Conservation (phyloP, 352 stramenopile genomes). For the Globisporangium parvum region DNA sequence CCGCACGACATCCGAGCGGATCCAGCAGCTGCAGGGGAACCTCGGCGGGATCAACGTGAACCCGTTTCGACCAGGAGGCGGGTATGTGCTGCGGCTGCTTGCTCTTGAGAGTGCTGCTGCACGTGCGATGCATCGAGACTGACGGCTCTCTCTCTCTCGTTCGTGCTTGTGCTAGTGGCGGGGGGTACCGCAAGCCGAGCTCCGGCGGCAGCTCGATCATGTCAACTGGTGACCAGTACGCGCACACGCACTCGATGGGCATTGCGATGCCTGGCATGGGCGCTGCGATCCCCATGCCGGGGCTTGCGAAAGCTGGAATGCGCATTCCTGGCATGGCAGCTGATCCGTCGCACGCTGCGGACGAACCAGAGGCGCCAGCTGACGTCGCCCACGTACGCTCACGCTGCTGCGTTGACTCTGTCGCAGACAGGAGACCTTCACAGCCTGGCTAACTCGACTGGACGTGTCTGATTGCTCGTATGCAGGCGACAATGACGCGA, state of each 20-base stretch:
- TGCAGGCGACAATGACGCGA: conserved; percentile 68
- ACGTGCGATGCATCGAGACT: neutral
- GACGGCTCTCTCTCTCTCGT: neutral
- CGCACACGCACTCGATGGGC: conserved; percentile 55
- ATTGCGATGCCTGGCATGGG: conserved; percentile 80
- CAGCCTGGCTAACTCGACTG: neutral
- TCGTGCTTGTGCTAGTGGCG: conserved; percentile 13
- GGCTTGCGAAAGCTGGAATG: conserved; percentile 59
- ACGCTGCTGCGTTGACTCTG: neutral
- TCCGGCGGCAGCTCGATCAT: conserved; percentile 58
- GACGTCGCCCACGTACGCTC: conserved; percentile 62
- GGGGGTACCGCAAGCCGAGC: conserved; percentile 36
- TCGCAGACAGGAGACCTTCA: neutral
- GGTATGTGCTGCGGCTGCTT: conserved; percentile 12
- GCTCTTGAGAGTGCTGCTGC: neutral
- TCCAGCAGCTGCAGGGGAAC: conserved; percentile 74
- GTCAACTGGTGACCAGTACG: conserved; percentile 80
- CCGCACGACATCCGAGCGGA: conserved; percentile 42
- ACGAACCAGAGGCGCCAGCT: conserved; percentile 21
- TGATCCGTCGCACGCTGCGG: conserved; percentile 16
- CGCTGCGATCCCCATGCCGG: conserved; percentile 77
- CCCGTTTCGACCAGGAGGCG: conserved; percentile 50
- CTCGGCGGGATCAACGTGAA: conserved; percentile 83
- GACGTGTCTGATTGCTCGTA: neutral
- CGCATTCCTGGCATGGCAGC: conserved; percentile 60